Conservation (phyloP, 2,329 filamentous ascomycete species). For the Beauveria pseudobassiana region DNA sequence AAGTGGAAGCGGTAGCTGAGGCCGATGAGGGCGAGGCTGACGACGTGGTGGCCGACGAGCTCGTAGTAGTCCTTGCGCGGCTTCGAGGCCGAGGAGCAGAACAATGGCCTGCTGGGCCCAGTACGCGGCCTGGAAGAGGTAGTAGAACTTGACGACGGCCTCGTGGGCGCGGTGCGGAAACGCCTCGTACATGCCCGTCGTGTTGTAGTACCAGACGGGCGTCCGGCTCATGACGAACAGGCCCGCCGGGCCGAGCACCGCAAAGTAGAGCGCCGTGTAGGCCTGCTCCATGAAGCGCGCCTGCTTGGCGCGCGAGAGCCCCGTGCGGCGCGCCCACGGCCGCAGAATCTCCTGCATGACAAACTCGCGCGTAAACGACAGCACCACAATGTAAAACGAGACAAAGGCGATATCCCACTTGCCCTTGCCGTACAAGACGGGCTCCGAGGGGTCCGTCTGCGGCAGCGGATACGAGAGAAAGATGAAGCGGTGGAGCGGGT, state of each 20-base stretch:
- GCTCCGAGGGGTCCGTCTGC: slow-evolving; percentile 30
- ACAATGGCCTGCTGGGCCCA: slow-evolving; percentile 95
- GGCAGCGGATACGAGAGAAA: slow-evolving; percentile 83
- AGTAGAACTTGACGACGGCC: slow-evolving; percentile 86
- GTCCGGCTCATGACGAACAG: slow-evolving; percentile 86
- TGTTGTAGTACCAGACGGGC: slow-evolving; percentile 96
- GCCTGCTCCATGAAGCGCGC: slow-evolving; percentile 92
- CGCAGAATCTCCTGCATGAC: slow-evolving; percentile 86
- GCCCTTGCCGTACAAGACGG: slow-evolving; percentile 81
- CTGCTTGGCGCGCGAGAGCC: slow-evolving; percentile 73
- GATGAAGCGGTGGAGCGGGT: slow-evolving; percentile 73
- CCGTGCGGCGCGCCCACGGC: slow-evolving; percentile 62
- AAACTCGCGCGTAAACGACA: slow-evolving; percentile 92
- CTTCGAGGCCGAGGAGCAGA: slow-evolving; percentile 76
- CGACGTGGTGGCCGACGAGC: slow-evolving; percentile 83
- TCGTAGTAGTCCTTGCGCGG: slow-evolving; percentile 93
- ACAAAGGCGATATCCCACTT: slow-evolving; percentile 80
- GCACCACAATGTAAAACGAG: slow-evolving; percentile 77
- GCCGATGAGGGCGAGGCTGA: slow-evolving; percentile 75
- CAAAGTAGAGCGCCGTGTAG: slow-evolving; percentile 91
- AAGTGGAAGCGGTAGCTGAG: slow-evolving; percentile 95
- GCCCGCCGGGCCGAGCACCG: slow-evolving; percentile 70
- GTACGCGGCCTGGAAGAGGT: slow-evolving; percentile 88
- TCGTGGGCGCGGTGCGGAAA: slow-evolving; percentile 81
- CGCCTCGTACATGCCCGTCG: slow-evolving; percentile 76